Evolutionary conservation across 331 rosid species (phyloP), one percentile per base, ranked within the genome.

Genomic region (Acacia pycnantha): DNA sequence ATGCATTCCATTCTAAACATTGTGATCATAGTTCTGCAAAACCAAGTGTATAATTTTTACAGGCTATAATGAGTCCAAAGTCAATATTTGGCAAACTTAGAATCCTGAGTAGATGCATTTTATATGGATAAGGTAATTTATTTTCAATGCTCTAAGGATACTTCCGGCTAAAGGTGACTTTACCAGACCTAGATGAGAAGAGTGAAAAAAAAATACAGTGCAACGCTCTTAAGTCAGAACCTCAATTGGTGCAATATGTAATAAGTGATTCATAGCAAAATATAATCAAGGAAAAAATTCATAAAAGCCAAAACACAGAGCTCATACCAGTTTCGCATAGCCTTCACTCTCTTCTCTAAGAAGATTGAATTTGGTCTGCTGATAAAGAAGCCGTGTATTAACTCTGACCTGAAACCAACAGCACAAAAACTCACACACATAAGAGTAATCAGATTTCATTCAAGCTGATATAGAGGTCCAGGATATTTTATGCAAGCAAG

Each of bases 281-380:
- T 68, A 27, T 70, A 33, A 76, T n/a, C 22, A 67, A 12, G 74
- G 19, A 11, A 59, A 8, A n/a, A 6, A 46, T 13, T 13, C 6
- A 71, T 40, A 79, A 70, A 59, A 73, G 58, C 64, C 19, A 70
- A 37, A 77, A 69, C 22, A 48, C 19, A 77, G 50, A 37, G 69
- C 83, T 41, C 87, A 79, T 92, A 95, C 99, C 98, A 95, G 90
- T 83, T 95, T 95, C 72, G 99, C 99, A 84, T 95, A 95, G 88
- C 99, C 99, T 91, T 95, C 99, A 22, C 98, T 95, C 87, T 95
- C 99, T 90, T 95, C 99, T 73, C 99, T 92, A 47, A 95, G 97
- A 86, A 95, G 99, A 77, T 95, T 95, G 86, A 95, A 95, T 85
- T 95, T 95, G 50, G 99, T 95, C 89, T 95, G 99, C 87, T 95